Percentiles rank a stretch among this genome's conserved stretches.
Conservation (phyloP, 805 yeast species). For the Candida yuanshanica region DNA sequence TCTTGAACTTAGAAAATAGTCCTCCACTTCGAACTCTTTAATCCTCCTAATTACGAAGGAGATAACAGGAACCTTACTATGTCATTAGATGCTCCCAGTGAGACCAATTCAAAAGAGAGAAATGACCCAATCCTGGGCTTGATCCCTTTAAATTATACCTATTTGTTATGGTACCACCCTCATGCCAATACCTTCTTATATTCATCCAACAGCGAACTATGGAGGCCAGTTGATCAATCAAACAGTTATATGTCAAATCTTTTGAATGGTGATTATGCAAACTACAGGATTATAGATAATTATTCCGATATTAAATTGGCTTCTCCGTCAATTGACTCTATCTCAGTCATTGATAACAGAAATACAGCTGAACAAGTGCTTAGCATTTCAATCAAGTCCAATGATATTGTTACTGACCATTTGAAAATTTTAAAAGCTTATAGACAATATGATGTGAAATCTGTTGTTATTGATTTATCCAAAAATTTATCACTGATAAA, state of each 20-base stretch:
- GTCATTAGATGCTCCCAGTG: background rate
- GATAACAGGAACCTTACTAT: no score
- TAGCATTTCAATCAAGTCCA: conserved; percentile 17
- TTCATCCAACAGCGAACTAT: conserved; percentile 19
- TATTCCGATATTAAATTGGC: background rate
- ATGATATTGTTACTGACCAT: conserved; percentile 29
- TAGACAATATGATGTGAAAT: conserved; percentile 26
- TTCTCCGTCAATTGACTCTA: background rate
- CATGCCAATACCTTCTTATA: conserved; percentile 9
- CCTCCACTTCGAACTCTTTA: no score
- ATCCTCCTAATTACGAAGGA: no score
- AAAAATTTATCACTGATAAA: conserved; percentile 11
- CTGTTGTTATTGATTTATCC: conserved; percentile 10
- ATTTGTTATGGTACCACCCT: conserved; percentile 8
- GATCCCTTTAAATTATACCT: conserved; percentile 18
- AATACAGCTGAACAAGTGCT: conserved; percentile 7
- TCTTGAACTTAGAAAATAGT: no score
- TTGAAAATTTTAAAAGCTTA: conserved; percentile 28
- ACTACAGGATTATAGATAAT: conserved; percentile 20
- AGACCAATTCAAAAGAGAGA: background rate
- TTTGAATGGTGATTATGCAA: background rate
- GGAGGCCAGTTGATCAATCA: conserved; percentile 10
- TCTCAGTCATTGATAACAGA: conserved; percentile 11
- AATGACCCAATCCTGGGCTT: background rate
- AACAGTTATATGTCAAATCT: conserved; percentile 8